Base-by-base conservation (phyloP, 2,329 filamentous ascomycete genomes). In the Venturia nashicola region DNA sequence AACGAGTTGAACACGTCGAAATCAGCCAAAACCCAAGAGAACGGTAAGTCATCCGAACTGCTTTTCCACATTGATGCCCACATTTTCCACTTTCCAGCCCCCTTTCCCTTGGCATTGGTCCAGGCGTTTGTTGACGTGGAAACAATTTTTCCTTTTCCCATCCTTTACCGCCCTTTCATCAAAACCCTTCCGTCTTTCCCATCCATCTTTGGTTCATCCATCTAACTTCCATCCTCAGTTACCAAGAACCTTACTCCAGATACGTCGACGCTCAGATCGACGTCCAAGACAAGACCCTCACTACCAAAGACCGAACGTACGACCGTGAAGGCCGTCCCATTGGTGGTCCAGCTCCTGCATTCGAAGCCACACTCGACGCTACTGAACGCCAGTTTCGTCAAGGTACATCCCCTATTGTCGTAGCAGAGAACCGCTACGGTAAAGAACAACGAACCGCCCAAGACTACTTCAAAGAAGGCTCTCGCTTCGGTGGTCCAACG, bases 251-350 rank as follows among this genome's bases (percentile, higher is more conserved):
- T 68, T 77, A 79, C 75, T 76, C 76, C 71, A 78, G 78, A 67
- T 86, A 84, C 79, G 78, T 82, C 72, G 83, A 87, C 75, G 81
- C 83, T 75, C 83, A 85, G 74, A 77, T 89, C 76, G 84, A 90
- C 77, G 79, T 86, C 73, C 81, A 89, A 75, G 80, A 80, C 71
- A 73, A 71, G 65, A 68, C 70, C 65, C 75, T 74, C 73, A 57
- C 51, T 11, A 68, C 70, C 66, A 74, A 74, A 73, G 66, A 67
- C 9, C 62, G 61, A 55, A 69, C 72, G 70, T 76, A 74, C 74
- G 78, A 80, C 69, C 75, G 74, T 68, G 75, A 79, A 68, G 78
- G 76, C 73, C 74, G 76, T 66, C 75, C 75, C 68, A 75, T 76
- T 68, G 74, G 78, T 72, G 75, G 76, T 67, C 73, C 76, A 71